These are phyloP conservation scores for Ogataea sp. DNA, from an alignment of 805 yeast genomes.

Conservation along the genomic window DNA sequence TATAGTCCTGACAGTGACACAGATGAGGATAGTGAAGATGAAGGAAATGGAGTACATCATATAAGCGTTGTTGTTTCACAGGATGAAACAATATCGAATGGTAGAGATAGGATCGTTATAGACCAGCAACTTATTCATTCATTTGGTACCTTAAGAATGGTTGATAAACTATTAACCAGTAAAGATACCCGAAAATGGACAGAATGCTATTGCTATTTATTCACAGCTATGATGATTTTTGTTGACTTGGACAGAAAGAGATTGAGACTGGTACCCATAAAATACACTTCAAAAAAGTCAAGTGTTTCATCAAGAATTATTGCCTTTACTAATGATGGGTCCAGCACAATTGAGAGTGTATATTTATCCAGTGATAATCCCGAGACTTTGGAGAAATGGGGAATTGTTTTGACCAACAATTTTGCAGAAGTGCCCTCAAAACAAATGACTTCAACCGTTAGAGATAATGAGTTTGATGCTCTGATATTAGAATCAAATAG, in stretches of 20 bases:
- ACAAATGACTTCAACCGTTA: constrained; percentile 18
- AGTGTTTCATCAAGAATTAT: neutral
- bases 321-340: neutral
- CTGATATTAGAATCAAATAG: constrained; percentile 1
- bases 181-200: constrained; percentile 1
- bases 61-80: neutral
- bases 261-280: constrained; percentile 3
- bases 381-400: constrained; percentile 22
- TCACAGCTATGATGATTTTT: constrained; percentile 15
- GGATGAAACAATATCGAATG: neutral
- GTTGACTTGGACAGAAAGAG: constrained; percentile 3
- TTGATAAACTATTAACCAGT: constrained; percentile 15
- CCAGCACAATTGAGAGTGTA: neutral
- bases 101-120: constrained; percentile 5
- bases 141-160: constrained; percentile 22
- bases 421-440: constrained; percentile 15
- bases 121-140: constrained; percentile 12
- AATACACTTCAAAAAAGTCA: constrained; percentile 1
- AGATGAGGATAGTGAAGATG: neutral
- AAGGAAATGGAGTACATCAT: neutral
- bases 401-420: constrained; percentile 17
- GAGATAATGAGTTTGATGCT: constrained; percentile 15
- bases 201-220: constrained; percentile 20
- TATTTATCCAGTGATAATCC: neutral
- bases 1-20: neutral